Evolutionary conservation across 1,284 basidiomycete species (phyloP).

Genomic region (Apiotrichum laibachii): DNA sequence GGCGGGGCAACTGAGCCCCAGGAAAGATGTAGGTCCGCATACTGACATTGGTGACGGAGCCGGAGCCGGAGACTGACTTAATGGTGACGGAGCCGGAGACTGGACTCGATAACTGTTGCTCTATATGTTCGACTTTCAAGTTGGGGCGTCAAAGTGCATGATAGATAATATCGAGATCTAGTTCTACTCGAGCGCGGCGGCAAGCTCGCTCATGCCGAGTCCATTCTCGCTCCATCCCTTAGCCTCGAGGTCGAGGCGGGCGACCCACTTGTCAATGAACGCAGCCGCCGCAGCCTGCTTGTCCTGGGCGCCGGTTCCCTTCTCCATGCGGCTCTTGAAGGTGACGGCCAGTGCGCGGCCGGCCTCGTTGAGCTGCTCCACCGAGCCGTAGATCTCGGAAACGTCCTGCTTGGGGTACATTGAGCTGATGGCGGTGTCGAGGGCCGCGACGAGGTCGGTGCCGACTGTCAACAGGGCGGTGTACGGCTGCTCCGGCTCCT

Average conservation of each 20-base stretch:
- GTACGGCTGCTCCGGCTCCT: constrained; percentile 20
- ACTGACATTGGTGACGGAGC: too few relatives aligned
- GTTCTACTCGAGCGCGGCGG: constrained; percentile 19
- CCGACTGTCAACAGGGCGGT: constrained; percentile 18
- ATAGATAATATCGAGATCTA: background rate
- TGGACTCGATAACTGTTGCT: too few relatives aligned
- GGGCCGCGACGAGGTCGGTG: constrained; percentile 26
- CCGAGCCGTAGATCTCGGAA: constrained; percentile 28
- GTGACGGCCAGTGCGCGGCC: constrained; percentile 17
- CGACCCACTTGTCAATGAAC: constrained; percentile 34
- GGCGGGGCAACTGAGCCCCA: too few relatives aligned
- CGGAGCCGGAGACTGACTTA: too few relatives aligned
- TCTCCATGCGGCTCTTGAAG: constrained; percentile 7
- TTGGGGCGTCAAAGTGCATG: too few relatives aligned
- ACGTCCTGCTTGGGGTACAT: constrained; percentile 42
- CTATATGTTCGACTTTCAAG: too few relatives aligned
- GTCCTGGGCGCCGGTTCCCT: constrained; percentile 2
- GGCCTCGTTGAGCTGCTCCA: constrained; percentile 20
- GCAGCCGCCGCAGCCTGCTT: constrained; percentile 9
- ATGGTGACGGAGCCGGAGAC: too few relatives aligned
- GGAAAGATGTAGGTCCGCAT: too few relatives aligned
- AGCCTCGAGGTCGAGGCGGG: constrained; percentile 26
- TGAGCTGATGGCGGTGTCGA: constrained; percentile 36
- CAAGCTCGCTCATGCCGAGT: constrained; percentile 19
- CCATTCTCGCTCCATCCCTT: constrained; percentile 30